A percentile compares a stretch with the other conserved stretches of the same genome.
phyloP scores from a whole-genome alignment of 176 grass and related monocot species.

The Chloris gayana region DNA sequence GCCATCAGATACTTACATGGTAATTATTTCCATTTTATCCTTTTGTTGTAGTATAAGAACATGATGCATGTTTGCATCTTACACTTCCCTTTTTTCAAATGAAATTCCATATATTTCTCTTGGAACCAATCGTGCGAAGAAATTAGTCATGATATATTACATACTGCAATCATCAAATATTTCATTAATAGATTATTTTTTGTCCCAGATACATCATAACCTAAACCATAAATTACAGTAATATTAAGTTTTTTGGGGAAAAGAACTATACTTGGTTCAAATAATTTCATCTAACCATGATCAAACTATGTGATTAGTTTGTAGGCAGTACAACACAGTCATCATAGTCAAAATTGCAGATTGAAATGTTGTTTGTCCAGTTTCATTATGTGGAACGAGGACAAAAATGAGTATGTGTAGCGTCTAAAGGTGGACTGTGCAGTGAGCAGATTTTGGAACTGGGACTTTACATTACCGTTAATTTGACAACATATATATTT shows the following conservation, averaged over 20 bases:
- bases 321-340: neutral
- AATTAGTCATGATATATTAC: neutral
- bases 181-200: neutral
- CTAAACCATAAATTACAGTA: constrained; percentile 24
- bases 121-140: constrained; percentile 16
- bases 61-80: neutral
- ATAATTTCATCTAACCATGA: neutral
- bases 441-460: too few relatives aligned
- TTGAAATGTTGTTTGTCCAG: neutral
- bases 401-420: too few relatives aligned
- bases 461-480: too few relatives aligned
- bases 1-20: constrained; percentile 81
- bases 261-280: constrained; percentile 16
- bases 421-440: too few relatives aligned
- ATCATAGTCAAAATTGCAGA: constrained; percentile 21
- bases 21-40: constrained; percentile 33
- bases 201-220: constrained; percentile 13
- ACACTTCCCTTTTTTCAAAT: neutral
- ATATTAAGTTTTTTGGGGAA: neutral
- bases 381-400: too few relatives aligned
- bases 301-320: constrained; percentile 1
- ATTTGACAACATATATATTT: constrained; percentile 13
- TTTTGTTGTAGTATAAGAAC: constrained; percentile 12
- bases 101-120: neutral
- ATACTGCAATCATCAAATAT: neutral